These are phyloP conservation scores for Protomyces inundatus DNA, from an alignment of 1,139 yeast genomes.

Conservation along the genomic window DNA sequence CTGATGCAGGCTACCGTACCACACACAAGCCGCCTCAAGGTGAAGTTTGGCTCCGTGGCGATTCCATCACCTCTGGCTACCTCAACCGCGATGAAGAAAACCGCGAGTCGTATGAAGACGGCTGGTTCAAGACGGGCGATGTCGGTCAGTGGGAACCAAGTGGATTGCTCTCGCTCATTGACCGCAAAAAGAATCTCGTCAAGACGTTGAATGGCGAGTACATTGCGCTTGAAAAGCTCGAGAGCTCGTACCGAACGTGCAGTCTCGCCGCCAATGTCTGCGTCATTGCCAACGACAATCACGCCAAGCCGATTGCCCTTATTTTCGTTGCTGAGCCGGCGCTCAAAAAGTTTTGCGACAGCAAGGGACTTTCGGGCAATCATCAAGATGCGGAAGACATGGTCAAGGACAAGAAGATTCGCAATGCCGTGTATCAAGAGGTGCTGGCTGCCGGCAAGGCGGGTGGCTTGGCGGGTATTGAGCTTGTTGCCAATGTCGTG, in stretches of 20 bases:
- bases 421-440: constrained; percentile 52
- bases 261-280: constrained; percentile 72
- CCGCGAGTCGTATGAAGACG: constrained; percentile 66
- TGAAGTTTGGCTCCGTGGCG: constrained; percentile 78
- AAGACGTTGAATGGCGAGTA: constrained; percentile 97
- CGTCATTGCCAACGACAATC: constrained; percentile 81
- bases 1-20: constrained; percentile 80
- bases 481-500: constrained; percentile 71
- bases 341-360: constrained; percentile 56
- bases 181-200: constrained; percentile 92
- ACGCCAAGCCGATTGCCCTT: constrained; percentile 88
- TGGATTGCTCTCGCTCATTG: constrained; percentile 79
- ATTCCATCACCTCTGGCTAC: constrained; percentile 67
- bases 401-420: constrained; percentile 55
- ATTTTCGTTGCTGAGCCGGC: constrained; percentile 73
- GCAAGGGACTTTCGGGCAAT: constrained; percentile 47
- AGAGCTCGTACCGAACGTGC: constrained; percentile 69
- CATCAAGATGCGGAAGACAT: constrained; percentile 52
- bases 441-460: constrained; percentile 69
- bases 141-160: constrained; percentile 85
- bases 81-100: constrained; percentile 83
- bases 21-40: constrained; percentile 65
- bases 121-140: constrained; percentile 97
- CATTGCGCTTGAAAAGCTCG: constrained; percentile 75
- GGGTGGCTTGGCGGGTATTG: constrained; percentile 82